These are phyloP conservation scores for Daldinia vernicosa DNA, from an alignment of 495 filamentous ascomycete species.

Conservation along the genomic window DNA sequence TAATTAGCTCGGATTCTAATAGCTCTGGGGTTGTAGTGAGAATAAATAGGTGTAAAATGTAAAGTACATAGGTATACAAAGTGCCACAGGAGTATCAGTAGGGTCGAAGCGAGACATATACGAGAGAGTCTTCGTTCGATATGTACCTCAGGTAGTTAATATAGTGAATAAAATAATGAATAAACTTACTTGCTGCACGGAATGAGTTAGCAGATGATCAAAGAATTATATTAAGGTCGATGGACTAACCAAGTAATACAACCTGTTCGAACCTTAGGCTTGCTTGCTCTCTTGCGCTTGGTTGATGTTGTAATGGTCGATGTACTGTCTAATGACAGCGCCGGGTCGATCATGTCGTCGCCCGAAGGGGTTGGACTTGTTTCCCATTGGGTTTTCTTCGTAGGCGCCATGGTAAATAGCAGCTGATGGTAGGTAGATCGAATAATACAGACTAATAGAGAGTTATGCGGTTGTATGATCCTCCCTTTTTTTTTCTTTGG, in stretches of 20 bases:
- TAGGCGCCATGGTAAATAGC: conserved; percentile 10
- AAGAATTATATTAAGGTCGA: neutral
- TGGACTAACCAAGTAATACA: conserved; percentile 41
- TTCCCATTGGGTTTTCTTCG: conserved; percentile 16
- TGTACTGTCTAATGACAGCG: conserved; percentile 3
- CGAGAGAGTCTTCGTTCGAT: neutral
- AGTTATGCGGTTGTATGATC: conserved; percentile 8
- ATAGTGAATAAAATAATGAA: neutral
- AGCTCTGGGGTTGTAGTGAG: neutral
- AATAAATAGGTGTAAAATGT: neutral
- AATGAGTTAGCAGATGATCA: conserved; percentile 11
- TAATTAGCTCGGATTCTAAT: neutral
- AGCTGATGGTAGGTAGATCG: conserved; percentile 1
- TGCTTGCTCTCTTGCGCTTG: conserved; percentile 40
- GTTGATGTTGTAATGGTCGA: neutral
- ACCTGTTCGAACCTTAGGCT: conserved; percentile 39
- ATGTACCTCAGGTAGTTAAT: neutral
- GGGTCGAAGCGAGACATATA: neutral
- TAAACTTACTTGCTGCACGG: conserved; percentile 35
- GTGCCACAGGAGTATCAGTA: neutral
- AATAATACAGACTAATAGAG: neutral
- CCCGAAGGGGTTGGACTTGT: conserved; percentile 15
- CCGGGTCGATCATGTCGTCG: conserved; percentile 24
- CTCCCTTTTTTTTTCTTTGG: conserved; percentile 3
- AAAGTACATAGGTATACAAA: neutral